Evolutionary conservation across 208 protist genomes (phyloP), one percentile per base, ranked within the genome.

Genomic region (Trypanosoma conorhini): DNA sequence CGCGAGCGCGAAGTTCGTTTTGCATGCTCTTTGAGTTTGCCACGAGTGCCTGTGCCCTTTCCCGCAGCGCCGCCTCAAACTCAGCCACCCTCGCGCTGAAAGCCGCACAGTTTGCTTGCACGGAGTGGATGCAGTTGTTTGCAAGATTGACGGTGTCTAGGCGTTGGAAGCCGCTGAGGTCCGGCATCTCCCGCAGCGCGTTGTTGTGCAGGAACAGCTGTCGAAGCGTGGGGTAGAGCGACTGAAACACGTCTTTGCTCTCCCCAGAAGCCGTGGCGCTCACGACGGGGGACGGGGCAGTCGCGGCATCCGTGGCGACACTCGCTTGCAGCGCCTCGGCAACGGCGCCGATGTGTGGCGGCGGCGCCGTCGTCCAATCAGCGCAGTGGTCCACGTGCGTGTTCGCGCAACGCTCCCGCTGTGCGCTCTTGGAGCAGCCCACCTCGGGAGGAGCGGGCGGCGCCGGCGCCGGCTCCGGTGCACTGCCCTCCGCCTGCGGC

Each of bases 121-220:
- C 72, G 0, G 61, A 48, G 38, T 72, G 60, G 59, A 98, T 85
- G 66, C 92, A 91, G 72, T 99, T 99, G 57, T 87, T 81, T 1
- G 87, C 81, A 21, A 99, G 61, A 70, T 99, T 98, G 0, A 99
- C 67, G 22, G 91, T 71, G 66, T 97, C 78, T 0, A 99, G 80
- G 0, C 90, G 77, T 60, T 88, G 70, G 60, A 98, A 95, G 17
- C 79, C 76, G 31, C 86, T 81, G 4, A 99, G 67, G 68, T 95
- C 85, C 3, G 95, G 91, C 80, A 99, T 98, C 10, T 61, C 58
- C 7, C 76, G 60, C 22, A 99, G 88, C 12, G 85, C 26, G 62
- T 99, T 99, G 65, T 98, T 91, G 67, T 99, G 94, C 17, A 98
- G 65, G 75, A 97, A 99, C 21, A 98, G 70, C 71, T 95, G 93